Evolutionary conservation across 352 stramenopile species (phyloP).

Genomic region (Phytophthora tentaculata): DNA sequence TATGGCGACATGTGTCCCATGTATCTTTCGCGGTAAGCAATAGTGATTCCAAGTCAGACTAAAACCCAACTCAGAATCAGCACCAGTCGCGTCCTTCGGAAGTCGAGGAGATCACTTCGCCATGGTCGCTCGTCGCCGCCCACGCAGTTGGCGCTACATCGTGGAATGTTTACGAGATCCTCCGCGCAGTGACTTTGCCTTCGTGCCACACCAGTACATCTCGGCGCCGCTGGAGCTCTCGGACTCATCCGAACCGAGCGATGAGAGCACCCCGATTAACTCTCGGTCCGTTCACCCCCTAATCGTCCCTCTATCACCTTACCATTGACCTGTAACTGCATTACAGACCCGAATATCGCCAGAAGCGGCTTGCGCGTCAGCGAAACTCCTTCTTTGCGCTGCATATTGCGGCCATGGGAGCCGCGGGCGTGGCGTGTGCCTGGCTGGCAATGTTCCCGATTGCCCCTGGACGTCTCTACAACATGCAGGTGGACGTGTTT

Average conservation of each 20-base stretch:
- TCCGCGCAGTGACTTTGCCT: slow-evolving; percentile 78
- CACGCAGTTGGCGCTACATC: slow-evolving; percentile 64
- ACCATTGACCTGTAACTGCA: slow-evolving; percentile 5
- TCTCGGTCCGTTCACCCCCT: slow-evolving; percentile 26
- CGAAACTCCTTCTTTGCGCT: slow-evolving; percentile 68
- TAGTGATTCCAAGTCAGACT: not conserved
- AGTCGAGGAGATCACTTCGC: not conserved
- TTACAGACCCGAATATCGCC: slow-evolving; percentile 33
- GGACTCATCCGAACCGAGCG: slow-evolving; percentile 38
- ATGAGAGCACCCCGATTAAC: slow-evolving; percentile 81
- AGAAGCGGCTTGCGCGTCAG: slow-evolving; percentile 37
- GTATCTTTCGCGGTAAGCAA: not conserved
- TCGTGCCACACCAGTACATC: slow-evolving; percentile 84
- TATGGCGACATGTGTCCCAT: not conserved
- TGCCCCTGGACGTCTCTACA: slow-evolving; percentile 72
- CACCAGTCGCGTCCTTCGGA: not conserved
- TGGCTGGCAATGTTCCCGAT: slow-evolving; percentile 81
- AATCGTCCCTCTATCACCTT: not conserved
- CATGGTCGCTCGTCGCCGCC: slow-evolving; percentile 23
- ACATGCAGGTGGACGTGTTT: slow-evolving; percentile 88
- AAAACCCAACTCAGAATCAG: slow-evolving; percentile 2
- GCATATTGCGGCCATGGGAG: slow-evolving; percentile 56
- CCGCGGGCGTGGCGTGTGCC: slow-evolving; percentile 48
- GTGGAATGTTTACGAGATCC: slow-evolving; percentile 70
- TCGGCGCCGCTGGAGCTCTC: slow-evolving; percentile 50